phyloP scores from a whole-genome alignment of 805 yeast genomes.

The Saccharomycopsis sp. region DNA sequence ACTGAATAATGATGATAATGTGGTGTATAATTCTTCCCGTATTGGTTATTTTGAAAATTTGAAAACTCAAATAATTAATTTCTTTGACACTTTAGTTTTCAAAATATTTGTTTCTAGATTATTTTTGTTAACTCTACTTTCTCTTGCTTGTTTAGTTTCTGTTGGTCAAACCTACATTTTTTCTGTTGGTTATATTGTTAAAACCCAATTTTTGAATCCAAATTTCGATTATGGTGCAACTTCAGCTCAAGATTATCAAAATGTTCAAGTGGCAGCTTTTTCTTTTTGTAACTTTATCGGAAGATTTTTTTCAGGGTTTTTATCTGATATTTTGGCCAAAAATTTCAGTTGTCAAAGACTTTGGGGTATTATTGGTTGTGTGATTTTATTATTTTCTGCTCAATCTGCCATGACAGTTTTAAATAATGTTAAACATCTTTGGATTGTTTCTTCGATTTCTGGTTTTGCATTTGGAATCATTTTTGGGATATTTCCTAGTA shows the following conservation, averaged over 20 bases:
- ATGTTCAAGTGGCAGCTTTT: conserved; percentile 13
- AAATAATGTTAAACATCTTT: conserved; percentile 31
- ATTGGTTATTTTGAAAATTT: too few relatives aligned
- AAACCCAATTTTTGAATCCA: conserved; percentile 27
- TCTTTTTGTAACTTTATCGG: conserved; percentile 15
- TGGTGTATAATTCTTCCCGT: too few relatives aligned
- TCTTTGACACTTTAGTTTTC: conserved; percentile 5
- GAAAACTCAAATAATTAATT: too few relatives aligned
- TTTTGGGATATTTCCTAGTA: conserved; percentile 68
- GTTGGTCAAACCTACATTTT: conserved; percentile 64
- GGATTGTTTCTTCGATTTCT: conserved; percentile 40
- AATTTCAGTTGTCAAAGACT: conserved; percentile 44
- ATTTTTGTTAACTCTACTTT: conserved; percentile 8
- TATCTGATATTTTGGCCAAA: conserved; percentile 50
- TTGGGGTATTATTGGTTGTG: conserved; percentile 48
- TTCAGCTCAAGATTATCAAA: conserved; percentile 9
- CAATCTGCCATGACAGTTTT: conserved; percentile 28
- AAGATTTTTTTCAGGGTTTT: conserved; percentile 45
- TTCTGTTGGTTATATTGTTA: conserved; percentile 65
- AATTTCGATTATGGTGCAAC: conserved; percentile 7
- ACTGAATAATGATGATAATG: not conserved
- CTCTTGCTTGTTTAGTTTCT: conserved; percentile 11
- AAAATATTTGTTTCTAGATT: conserved; percentile 13
- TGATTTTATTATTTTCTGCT: conserved; percentile 28
- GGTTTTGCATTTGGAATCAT: conserved; percentile 63